phyloP scores from a whole-genome alignment of 225 moss, liverwort and hornwort genomes.

The Sphagnum tenellum region DNA sequence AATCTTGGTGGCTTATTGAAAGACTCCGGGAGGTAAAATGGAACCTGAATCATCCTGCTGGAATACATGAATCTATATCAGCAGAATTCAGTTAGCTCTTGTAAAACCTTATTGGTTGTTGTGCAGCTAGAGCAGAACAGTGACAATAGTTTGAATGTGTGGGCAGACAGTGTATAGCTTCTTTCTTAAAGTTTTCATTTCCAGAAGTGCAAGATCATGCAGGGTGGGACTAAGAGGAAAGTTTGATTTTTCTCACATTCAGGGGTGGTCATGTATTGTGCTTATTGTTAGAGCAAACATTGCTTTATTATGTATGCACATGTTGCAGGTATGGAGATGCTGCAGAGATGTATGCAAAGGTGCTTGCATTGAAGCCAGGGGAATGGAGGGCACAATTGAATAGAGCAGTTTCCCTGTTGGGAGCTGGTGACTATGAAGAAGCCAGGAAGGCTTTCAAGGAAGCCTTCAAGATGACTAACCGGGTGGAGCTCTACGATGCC shows the following conservation, averaged over 20 bases:
- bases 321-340: conserved; percentile 64
- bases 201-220: no score
- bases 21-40: conserved; percentile 43
- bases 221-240: no score
- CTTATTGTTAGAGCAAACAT: no score
- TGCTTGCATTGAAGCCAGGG: conserved; percentile 69
- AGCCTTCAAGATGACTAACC: conserved; percentile 86
- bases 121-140: no score
- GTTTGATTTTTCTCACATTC: no score
- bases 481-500: conserved; percentile 92
- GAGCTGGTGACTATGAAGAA: conserved; percentile 74
- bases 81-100: no score
- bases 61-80: no score
- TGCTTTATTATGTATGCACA: background rate
- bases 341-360: conserved; percentile 78
- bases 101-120: no score
- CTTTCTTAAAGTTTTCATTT: no score
- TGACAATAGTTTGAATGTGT: no score
- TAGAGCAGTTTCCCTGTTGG: conserved; percentile 74
- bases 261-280: no score
- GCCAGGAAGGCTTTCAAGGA: conserved; percentile 87
- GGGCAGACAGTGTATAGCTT: no score
- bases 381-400: conserved; percentile 98
- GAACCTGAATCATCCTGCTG: conserved; percentile 1
- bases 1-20: conserved; percentile 81